A percentile compares a stretch with the other conserved stretches of the same genome.
phyloP scores from a whole-genome alignment of 2,329 filamentous ascomycete species.

The Xylariaceae sp. region DNA sequence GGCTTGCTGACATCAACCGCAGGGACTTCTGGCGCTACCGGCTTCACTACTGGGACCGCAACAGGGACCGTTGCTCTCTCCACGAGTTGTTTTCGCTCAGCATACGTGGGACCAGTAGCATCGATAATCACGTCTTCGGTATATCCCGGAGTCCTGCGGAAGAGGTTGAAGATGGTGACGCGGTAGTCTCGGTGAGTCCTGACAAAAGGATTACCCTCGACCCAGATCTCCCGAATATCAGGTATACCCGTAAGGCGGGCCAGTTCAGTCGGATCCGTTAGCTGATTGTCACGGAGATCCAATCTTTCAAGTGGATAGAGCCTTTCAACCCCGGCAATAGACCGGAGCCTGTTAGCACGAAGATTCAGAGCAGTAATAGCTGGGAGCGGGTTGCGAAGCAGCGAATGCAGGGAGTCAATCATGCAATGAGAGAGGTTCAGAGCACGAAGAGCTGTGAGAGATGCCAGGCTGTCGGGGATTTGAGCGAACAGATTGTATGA shows the following conservation, averaged over 20 bases:
- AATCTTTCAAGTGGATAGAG: conserved; percentile 83
- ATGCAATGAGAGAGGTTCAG: conserved; percentile 95
- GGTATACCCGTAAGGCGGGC: conserved; percentile 86
- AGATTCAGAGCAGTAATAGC: conserved; percentile 93
- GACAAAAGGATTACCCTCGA: conserved; percentile 87
- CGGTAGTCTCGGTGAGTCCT: conserved; percentile 83
- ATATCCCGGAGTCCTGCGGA: conserved; percentile 84
- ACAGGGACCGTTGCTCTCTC: conserved; percentile 75
- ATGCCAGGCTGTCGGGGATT: conserved; percentile 85
- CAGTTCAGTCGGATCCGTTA: conserved; percentile 88
- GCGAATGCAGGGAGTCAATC: conserved; percentile 89
- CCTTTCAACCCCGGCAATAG: conserved; percentile 85
- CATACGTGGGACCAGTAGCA: conserved; percentile 73
- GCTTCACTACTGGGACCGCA: conserved; percentile 73
- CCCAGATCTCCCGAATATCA: conserved; percentile 88
- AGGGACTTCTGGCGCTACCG: conserved; percentile 57
- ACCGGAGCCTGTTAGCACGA: conserved; percentile 79
- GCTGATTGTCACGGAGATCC: conserved; percentile 83
- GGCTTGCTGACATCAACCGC: conserved; percentile 66
- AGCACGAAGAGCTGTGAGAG: conserved; percentile 80
- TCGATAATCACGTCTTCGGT: conserved; percentile 89
- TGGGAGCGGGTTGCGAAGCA: conserved; percentile 80
- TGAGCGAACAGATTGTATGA: conserved; percentile 93
- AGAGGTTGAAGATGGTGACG: conserved; percentile 91
- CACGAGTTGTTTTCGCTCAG: conserved; percentile 77